Base-by-base conservation (phyloP, 371 early-diverging fungal species). In the Dichotomocladium elegans region DNA sequence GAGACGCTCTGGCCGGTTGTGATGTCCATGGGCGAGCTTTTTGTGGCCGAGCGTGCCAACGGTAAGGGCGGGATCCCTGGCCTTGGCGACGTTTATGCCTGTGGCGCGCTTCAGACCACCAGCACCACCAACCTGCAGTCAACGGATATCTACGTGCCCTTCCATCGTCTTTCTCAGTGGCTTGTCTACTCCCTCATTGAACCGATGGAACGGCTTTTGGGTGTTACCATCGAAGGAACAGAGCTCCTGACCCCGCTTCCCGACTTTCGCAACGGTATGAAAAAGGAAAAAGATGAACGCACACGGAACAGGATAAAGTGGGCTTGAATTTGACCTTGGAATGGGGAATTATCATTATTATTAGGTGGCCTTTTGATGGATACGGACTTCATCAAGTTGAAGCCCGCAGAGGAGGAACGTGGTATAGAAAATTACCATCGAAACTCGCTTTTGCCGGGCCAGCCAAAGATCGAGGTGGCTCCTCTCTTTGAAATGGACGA, bases 81-180 rank as follows among this genome's bases (percentile, higher is more conserved):
- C 9, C 62, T 93, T 56, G 96, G 96, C 28, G 96, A 95, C 60
- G 93, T 93, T 15, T 95, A 93, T 92, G 86, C 86, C 15, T 91
- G 84, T 47, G 43, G 50, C 34, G 68, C 76, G 4, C 57, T 72
- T 5, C 48, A 56, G 15, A 49, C 46, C 3, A 40, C 48, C 28
- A 54, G 48, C 17, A 40, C 45, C 28, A 53, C 47, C n/a, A 57
- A 56, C 15, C 58, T 58, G 3, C 53, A 62, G 14, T 51, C 53
- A 14, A 54, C 51, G 4, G 69, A 66, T 3, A 68, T 71, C 19
- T 65, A 83, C 28, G 86, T 93, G 11, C 71, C 91, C 4, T 94
- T 94, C 72, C 94, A 95, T 68, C 92, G 91, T 56, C 72, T 95
- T 48, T 89, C 92, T 5, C 93, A 94, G 64, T 95, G 96, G 96